Evolutionary conservation across 2,329 filamentous ascomycete genomes (phyloP), one percentile per base, ranked within the genome.

Genomic region (Fusarium oligoseptatum): DNA sequence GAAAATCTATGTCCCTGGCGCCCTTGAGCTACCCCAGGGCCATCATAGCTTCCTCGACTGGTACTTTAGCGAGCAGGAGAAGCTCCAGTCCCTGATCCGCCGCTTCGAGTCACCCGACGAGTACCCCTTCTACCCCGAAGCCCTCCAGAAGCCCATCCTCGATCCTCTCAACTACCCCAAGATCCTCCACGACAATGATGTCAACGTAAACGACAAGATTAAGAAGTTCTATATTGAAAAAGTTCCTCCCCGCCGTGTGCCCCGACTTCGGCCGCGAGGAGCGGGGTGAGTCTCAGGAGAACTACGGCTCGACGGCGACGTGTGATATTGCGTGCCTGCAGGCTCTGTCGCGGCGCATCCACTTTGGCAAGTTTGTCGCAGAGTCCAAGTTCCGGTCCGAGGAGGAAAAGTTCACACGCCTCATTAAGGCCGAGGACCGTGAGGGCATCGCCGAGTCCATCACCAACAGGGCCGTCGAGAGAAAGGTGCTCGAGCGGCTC

Each of bases 321-420:
- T 95, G 93, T 81, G 97, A 99, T 84, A 97, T 99, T 71, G 89
- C 91, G 63, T 96, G 94, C 79, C 87, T 99, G 74, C 97, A 99
- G 86, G 94, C 97, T 4, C 86, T 99, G 56, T 97, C 94, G 43
- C 90, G 96, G 48, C 89, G 97, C 65, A 97, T 99, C 77, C 97
- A 99, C 84, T 99, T 98, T 85, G 97, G 97, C 77, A 99, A 98
- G 85, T 98, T 98, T 80, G 97, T 99, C 10, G 97, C 97, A 50
- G 97, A 99, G 88, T 92, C 93, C 69, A 99, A 99, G 86, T 99
- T 98, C 84, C 90, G 90, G 78, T 92, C 93, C 56, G 94, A 98
- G 77, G 89, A 91, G 34, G 94, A 95, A 78, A 89, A 86, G 72
- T 99, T 96, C 82, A 95, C 94, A 7, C 87, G 87, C 72, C 84